Evolutionary conservation across 768 basidiomycete genomes (phyloP).

Genomic region (Hemileccinum rubropunctum): DNA sequence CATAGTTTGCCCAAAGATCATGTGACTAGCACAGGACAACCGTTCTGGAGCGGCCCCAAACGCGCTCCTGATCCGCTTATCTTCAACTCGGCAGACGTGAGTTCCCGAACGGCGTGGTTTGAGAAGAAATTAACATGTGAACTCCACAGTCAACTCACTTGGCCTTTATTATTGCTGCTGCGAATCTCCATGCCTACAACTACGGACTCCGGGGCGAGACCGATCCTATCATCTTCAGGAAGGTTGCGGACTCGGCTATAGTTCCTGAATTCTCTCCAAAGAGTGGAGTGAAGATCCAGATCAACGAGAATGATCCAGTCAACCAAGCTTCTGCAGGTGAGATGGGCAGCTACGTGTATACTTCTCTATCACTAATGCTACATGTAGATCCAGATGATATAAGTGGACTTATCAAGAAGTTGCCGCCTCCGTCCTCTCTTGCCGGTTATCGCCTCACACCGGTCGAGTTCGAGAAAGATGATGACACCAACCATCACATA

Average conservation of each 20-base stretch:
- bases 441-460: slow-evolving; percentile 95
- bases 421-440: slow-evolving; percentile 87
- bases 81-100: slow-evolving; percentile 85
- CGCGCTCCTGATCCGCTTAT: slow-evolving; percentile 88
- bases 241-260: slow-evolving; percentile 75
- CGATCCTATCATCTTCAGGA: slow-evolving; percentile 77
- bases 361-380: slow-evolving; percentile 4
- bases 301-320: slow-evolving; percentile 89
- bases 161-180: slow-evolving; percentile 85
- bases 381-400: slow-evolving; percentile 47
- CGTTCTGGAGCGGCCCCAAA: slow-evolving; percentile 99
- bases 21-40: slow-evolving; percentile 85
- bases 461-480: slow-evolving; percentile 99
- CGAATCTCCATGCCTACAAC: slow-evolving; percentile 97
- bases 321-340: slow-evolving; percentile 44
- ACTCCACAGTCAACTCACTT: slow-evolving; percentile 72
- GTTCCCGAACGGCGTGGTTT: slow-evolving; percentile 26
- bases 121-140: slow-evolving; percentile 10
- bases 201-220: slow-evolving; percentile 92
- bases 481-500: slow-evolving; percentile 96
- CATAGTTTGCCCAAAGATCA: slow-evolving; percentile 95
- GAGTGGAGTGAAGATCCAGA: slow-evolving; percentile 89
- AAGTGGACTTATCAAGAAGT: slow-evolving; percentile 55
- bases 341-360: slow-evolving; percentile 1
- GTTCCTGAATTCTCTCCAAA: slow-evolving; percentile 93